Evolutionary conservation across 1,284 basidiomycete species (phyloP), one percentile per base, ranked within the genome.

Genomic region (Moniliella sp.): DNA sequence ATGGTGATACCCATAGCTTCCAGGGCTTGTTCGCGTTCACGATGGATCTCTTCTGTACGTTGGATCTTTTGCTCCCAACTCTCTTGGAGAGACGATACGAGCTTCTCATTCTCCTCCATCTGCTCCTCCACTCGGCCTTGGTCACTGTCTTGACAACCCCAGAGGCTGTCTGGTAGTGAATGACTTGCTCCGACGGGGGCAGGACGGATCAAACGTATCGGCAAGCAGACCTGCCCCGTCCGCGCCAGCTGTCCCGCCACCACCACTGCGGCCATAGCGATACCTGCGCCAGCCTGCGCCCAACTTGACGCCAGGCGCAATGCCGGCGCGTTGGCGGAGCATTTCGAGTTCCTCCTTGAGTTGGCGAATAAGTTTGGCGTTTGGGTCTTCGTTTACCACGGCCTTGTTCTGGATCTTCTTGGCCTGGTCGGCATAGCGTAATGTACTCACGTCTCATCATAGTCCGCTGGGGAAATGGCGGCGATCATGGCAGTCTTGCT

Each of bases 361-460:
- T 63, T 94, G 88, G 32, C 88, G 78, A 34, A 94, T 86, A 35
- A 94, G 75, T 66, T 83, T 93, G 56, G 88, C 88, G 55, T 94
- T 97, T 12, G 91, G 86, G 68, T 97, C 88, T 64, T 97, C 88
- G 63, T 97, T 97, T 48, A 97, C 80, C 32, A 94, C 74, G 11
- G 88, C 88, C 68, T 94, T 91, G 64, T 94, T 97, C 74, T 88
- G 91, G 67, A 97, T 97, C 73, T 88, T 91, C 75, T 97, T 97
- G 15, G 88, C 86, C 58, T 70, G 57, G 66, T 94, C 86, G 44
- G 88, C 91, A 63, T 97, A 97, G 3, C 88, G 75, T 36, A 88
- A 66, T 3, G 83, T 88, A 64, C 81, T 83, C 39, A 94, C 66
- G 88, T 94, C 64, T 97, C 88, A 46, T 97, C 88, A 61, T 94